Evolutionary conservation across 148 eudicot species (phyloP).

Genomic region (Oxyria digyna): DNA sequence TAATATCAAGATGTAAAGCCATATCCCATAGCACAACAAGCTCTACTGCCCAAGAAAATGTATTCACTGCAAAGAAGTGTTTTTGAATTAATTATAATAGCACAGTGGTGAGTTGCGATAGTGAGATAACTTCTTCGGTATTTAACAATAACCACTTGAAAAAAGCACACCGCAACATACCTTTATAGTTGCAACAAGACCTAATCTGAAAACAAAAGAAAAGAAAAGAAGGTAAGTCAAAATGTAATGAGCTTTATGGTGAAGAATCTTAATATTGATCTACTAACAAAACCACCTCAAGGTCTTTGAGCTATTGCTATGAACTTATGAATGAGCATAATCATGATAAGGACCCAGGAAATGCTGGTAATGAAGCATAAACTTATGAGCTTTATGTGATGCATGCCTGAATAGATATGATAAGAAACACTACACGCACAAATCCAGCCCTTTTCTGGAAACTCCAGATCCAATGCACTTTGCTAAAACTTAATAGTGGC

Average conservation of each 20-base stretch:
- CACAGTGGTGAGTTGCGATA: not conserved
- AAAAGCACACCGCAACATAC: constrained; percentile 22
- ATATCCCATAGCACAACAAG: not conserved
- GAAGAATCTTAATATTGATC: not conserved
- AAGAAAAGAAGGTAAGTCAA: constrained; percentile 11
- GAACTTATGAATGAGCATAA: not conserved
- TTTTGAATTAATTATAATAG: not conserved
- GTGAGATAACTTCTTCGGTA: not conserved
- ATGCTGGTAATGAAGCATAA: not conserved
- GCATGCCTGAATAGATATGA: not conserved
- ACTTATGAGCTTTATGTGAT: not conserved
- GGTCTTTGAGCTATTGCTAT: too few species aligned
- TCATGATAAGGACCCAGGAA: not conserved
- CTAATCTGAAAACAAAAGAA: constrained; percentile 87
- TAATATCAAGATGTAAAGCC: not conserved
- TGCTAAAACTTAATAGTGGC: not conserved
- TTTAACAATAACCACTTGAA: not conserved
- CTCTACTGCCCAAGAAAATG: not conserved
- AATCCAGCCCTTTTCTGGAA: not conserved
- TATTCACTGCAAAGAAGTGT: not conserved
- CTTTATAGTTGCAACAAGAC: constrained; percentile 85
- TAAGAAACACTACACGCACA: not conserved
- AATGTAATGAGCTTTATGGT: not conserved
- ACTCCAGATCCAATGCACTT: not conserved
- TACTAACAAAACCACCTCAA: not conserved